Base-by-base conservation (phyloP, 768 basidiomycete species). In the Lentinus tigrinus region DNA sequence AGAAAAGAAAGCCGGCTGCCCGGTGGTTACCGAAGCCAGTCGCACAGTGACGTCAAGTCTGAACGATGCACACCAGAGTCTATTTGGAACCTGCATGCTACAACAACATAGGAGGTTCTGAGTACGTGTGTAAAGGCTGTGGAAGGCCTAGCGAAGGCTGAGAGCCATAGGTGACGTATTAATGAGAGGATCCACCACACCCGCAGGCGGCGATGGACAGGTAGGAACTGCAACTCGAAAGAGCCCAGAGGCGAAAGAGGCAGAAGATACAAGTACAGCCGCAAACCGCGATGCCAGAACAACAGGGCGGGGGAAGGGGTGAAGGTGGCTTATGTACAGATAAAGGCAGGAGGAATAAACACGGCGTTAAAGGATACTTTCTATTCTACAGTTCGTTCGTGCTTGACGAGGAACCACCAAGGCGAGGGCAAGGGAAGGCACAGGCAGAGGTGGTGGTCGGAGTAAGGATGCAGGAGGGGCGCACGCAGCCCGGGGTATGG, bases 301-400 rank as follows among this genome's bases (percentile, higher is more conserved):
- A 19, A 36, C 11, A 40, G 43, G n/a, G 6, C 10, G 48, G 40
- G 13, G 36, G 26, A 14, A 9, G 48, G 48, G 23, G 24, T 1
- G 23, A 28, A 40, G 58, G 19, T 17, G 14, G 31, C n/a, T 6
- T 37, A 21, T 31, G 27, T 47, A 17, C 16, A 31, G 6, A 47
- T 37, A 21, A 37, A 17, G 31, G 47, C 23, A 14, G 23, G 43
- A 24, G 14, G 31, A 37, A 13, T 42, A 49, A 50, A 48, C 13
- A 48, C 19, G 46, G 47, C 28, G 46, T 51, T 48, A 37, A 47
- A n/a, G 24, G 31, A 23, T 59, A 52, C 50, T 55, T 56, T 60
- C 59, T 60, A 60, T 47, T 60, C 50, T 60, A 60, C 59, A 60
- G 48, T 47, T 55, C 57, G 57, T 54, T 54, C 51, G 42, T 56